Evolutionary conservation across 306 rosid genomes (phyloP).

Genomic region (Cicer cuneatum): DNA sequence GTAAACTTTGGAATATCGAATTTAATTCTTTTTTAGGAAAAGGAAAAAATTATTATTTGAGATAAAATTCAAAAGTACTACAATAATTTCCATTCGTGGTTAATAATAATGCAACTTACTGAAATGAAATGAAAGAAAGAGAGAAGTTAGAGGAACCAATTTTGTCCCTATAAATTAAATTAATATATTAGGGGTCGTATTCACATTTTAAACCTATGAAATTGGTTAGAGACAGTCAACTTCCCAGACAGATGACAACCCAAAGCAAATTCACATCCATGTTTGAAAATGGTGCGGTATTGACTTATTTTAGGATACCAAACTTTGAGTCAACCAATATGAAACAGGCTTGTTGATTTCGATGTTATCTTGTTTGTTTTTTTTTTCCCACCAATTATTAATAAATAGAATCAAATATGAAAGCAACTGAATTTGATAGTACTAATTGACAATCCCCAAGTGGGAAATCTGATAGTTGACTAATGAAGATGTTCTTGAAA

Average conservation of each 20-base stretch:
- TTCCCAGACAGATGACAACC: constrained; percentile 45
- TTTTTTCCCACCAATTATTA: not conserved
- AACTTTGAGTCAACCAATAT: constrained; percentile 46
- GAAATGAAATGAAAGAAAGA: too few species aligned
- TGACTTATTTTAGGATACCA: constrained; percentile 43
- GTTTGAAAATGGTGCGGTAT: constrained; percentile 41
- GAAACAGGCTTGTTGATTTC: constrained; percentile 35
- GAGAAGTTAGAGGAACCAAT: too few species aligned
- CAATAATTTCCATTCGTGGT: too few species aligned
- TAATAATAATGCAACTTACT: too few species aligned
- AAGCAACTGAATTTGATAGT: constrained; percentile 24
- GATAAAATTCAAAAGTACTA: too few species aligned
- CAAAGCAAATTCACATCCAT: constrained; percentile 23
- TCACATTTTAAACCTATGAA: constrained; percentile 8
- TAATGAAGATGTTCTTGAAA: constrained; percentile 47
- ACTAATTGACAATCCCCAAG: constrained; percentile 46
- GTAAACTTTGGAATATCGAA: too few species aligned
- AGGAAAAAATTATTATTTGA: too few species aligned
- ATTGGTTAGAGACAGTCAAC: constrained; percentile 36
- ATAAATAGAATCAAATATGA: constrained; percentile 11
- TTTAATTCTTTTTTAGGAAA: too few species aligned
- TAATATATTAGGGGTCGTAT: not conserved
- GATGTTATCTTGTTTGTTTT: not conserved
- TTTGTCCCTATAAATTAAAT: too few species aligned
- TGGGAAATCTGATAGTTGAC: constrained; percentile 68